phyloP scores from a whole-genome alignment of 208 protist species.

The Sergeia podlipaevii region DNA sequence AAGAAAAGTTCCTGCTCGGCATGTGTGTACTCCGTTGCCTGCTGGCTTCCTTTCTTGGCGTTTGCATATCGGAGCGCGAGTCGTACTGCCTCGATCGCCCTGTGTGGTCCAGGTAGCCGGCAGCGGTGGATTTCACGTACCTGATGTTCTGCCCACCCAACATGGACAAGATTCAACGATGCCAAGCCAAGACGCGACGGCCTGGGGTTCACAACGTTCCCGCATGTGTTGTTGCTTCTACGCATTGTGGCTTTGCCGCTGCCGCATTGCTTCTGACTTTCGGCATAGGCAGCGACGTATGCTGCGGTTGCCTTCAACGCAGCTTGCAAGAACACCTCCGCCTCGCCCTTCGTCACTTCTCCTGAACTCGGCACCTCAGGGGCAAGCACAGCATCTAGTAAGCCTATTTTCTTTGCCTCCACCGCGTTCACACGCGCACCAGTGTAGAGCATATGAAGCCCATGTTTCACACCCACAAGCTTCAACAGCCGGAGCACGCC shows the following conservation, averaged over 20 bases:
- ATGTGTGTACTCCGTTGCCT: constrained; percentile 14
- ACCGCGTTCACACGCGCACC: constrained; percentile 25
- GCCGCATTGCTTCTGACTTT: background rate
- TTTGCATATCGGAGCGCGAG: constrained; percentile 17
- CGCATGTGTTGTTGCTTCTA: constrained; percentile 1
- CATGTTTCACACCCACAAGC: constrained; percentile 50
- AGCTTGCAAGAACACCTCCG: background rate
- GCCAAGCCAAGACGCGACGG: background rate
- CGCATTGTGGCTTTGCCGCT: constrained; percentile 3
- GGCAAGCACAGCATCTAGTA: constrained; percentile 41
- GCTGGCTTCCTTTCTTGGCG: background rate
- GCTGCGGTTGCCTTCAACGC: background rate
- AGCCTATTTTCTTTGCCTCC: constrained; percentile 50
- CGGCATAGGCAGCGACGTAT: background rate
- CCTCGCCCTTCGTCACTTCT: constrained; percentile 5
- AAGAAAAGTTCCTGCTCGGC: constrained; percentile 52
- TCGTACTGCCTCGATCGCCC: constrained; percentile 39
- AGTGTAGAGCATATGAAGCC: constrained; percentile 34
- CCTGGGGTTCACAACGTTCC: background rate
- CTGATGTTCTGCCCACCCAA: constrained; percentile 37
- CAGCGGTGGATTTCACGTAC: constrained; percentile 33
- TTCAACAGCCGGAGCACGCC: constrained; percentile 73
- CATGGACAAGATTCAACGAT: constrained; percentile 24
- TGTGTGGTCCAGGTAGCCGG: constrained; percentile 32
- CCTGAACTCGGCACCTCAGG: background rate